Percentiles rank a stretch among this genome's conserved stretches.
Evolutionary conservation across 768 basidiomycete species (phyloP).

Genomic region (Brasilioporus rufonigricans): DNA sequence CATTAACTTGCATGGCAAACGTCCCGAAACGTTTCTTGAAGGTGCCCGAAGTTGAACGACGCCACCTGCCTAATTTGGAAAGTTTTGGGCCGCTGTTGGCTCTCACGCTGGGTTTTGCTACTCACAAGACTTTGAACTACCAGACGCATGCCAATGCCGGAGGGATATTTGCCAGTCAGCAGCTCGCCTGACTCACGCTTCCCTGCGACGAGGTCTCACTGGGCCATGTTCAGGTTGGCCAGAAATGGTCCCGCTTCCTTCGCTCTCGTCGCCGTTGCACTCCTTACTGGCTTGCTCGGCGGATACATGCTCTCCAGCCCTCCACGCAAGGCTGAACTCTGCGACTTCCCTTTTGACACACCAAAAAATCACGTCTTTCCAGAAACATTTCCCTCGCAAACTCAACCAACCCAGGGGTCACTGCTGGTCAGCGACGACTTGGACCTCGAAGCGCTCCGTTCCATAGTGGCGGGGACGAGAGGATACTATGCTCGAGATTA

Average conservation of each 20-base stretch:
- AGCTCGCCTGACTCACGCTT: constrained; percentile 9
- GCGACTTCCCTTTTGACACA: constrained; percentile 17
- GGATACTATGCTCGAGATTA: constrained; percentile 46
- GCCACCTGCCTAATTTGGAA: too few relatives aligned
- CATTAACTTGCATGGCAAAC: too few relatives aligned
- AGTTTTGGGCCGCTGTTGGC: too few relatives aligned
- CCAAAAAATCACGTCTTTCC: not conserved
- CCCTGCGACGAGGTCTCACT: constrained; percentile 2
- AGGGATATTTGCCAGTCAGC: constrained; percentile 24
- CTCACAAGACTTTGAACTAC: too few relatives aligned
- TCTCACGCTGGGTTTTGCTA: too few relatives aligned
- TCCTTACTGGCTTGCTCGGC: constrained; percentile 25
- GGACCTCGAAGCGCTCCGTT: constrained; percentile 32
- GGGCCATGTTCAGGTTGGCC: constrained; percentile 14
- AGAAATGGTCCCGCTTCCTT: constrained; percentile 16
- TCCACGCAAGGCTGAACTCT: constrained; percentile 14
- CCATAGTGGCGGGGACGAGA: constrained; percentile 36
- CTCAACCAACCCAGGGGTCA: not conserved
- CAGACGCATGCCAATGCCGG: too few relatives aligned
- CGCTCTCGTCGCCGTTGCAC: constrained; percentile 18
- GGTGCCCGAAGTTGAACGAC: too few relatives aligned
- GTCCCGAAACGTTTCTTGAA: too few relatives aligned
- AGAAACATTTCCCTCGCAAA: not conserved
- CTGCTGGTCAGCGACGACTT: constrained; percentile 22
- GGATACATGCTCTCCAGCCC: constrained; percentile 24